phyloP scores from a whole-genome alignment of 768 basidiomycete species.

The Mycena sanguinolenta region DNA sequence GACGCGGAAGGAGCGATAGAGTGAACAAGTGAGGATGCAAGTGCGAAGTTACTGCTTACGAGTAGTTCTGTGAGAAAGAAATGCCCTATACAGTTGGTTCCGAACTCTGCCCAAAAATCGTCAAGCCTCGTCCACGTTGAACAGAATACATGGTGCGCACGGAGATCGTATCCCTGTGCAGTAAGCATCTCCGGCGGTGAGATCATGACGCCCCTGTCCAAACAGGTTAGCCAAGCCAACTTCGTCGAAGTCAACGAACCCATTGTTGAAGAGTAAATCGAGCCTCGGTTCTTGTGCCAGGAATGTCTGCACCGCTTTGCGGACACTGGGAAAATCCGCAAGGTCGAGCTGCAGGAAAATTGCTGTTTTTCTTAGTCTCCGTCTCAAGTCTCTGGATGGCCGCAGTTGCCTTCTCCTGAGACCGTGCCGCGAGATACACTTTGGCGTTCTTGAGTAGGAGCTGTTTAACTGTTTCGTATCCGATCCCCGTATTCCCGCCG shows the following conservation, averaged over 20 bases:
- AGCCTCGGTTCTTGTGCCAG: background rate
- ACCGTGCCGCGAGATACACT: background rate
- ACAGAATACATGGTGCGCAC: background rate
- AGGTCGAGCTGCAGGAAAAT: background rate
- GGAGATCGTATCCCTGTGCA: background rate
- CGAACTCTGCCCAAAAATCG: background rate
- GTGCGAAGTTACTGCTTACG: background rate
- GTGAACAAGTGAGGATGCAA: background rate
- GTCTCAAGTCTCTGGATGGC: background rate
- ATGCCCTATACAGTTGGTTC: background rate
- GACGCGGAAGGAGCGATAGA: background rate
- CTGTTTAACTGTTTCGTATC: background rate
- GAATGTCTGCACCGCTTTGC: background rate
- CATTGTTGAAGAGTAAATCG: background rate
- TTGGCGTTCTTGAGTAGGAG: background rate
- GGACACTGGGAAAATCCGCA: background rate
- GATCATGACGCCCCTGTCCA: background rate
- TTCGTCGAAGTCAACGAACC: too few relatives aligned
- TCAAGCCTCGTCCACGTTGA: background rate
- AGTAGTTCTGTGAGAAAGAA: background rate
- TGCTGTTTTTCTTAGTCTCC: background rate
- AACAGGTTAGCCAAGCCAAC: too few relatives aligned
- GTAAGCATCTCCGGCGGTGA: background rate
- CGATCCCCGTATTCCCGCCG: background rate
- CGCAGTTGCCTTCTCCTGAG: background rate